phyloP scores from a whole-genome alignment of 148 eudicot species.

The Talinum fruticosum region DNA sequence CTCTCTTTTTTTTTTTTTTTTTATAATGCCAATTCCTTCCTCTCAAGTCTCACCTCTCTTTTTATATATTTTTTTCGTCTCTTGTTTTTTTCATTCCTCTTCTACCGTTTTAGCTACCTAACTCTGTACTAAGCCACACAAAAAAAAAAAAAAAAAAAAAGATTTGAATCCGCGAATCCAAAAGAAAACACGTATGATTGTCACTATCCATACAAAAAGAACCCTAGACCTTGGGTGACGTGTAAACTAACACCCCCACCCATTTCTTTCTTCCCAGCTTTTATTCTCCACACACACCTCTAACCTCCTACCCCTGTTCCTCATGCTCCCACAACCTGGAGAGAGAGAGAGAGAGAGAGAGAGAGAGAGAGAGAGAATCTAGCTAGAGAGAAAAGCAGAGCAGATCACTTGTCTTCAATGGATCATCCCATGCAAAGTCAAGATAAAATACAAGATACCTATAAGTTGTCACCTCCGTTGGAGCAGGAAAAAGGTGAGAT shows the following conservation, averaged over 20 bases:
- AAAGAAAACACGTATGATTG: constrained; percentile 46
- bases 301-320: neutral
- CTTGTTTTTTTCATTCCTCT: neutral
- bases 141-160: constrained; percentile 20
- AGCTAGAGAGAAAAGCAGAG: neutral
- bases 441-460: constrained; percentile 6
- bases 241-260: constrained; percentile 40
- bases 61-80: neutral
- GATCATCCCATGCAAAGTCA: constrained; percentile 18
- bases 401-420: neutral
- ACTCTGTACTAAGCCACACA: constrained; percentile 41
- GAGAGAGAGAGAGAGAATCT: neutral
- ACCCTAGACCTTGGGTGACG: constrained; percentile 30
- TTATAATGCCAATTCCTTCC: too few species aligned
- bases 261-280: constrained; percentile 10
- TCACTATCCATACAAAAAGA: constrained; percentile 48
- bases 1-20: too few species aligned
- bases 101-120: neutral
- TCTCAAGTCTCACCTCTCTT: constrained; percentile 16
- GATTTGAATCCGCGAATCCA: constrained; percentile 8
- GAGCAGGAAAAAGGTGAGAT: neutral
- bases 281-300: constrained; percentile 21
- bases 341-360: neutral
- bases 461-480: neutral
- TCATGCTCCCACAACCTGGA: neutral